These are phyloP conservation scores for Klebsormidium nitens DNA, from an alignment of 139 green algal genomes.

Conservation along the genomic window DNA sequence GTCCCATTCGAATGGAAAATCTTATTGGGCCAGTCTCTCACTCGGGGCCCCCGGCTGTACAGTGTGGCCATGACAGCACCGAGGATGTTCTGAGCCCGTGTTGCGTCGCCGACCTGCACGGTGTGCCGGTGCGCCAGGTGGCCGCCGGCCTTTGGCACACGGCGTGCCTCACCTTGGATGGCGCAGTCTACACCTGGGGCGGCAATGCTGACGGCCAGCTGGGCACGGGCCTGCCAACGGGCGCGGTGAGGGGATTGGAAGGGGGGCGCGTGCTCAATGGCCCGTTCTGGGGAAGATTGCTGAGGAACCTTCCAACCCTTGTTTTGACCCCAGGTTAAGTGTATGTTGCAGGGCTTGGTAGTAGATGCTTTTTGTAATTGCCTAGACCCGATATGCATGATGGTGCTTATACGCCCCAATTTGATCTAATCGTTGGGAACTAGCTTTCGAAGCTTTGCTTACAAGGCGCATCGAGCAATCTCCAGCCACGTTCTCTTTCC, in stretches of 20 bases:
- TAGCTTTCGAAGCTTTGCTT: too few species aligned
- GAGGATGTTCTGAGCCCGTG: constrained; percentile 1
- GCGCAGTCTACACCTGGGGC: constrained; percentile 57
- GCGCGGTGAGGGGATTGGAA: constrained; percentile 48
- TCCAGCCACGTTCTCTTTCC: constrained; percentile 39
- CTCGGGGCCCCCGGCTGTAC: background rate
- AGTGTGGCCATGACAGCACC: constrained; percentile 7
- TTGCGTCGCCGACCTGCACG: background rate
- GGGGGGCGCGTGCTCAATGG: background rate
- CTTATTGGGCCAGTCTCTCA: background rate
- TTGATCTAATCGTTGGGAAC: too few species aligned
- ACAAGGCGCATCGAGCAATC: too few species aligned
- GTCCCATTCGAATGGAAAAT: too few species aligned
- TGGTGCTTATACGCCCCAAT: too few species aligned
- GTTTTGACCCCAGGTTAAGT: background rate
- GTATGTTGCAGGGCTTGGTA: too few species aligned
- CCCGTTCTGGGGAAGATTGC: too few species aligned
- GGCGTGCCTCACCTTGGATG: constrained; percentile 35
- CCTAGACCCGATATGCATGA: background rate
- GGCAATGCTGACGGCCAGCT: constrained; percentile 46
- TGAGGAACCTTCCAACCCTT: too few species aligned
- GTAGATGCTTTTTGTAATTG: background rate
- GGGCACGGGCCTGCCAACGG: constrained; percentile 3
- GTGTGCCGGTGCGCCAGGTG: constrained; percentile 33
- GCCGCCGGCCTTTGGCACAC: constrained; percentile 42